Evolutionary conservation across 78 protist genomes (phyloP).

Genomic region (Isochrysis galbana): DNA sequence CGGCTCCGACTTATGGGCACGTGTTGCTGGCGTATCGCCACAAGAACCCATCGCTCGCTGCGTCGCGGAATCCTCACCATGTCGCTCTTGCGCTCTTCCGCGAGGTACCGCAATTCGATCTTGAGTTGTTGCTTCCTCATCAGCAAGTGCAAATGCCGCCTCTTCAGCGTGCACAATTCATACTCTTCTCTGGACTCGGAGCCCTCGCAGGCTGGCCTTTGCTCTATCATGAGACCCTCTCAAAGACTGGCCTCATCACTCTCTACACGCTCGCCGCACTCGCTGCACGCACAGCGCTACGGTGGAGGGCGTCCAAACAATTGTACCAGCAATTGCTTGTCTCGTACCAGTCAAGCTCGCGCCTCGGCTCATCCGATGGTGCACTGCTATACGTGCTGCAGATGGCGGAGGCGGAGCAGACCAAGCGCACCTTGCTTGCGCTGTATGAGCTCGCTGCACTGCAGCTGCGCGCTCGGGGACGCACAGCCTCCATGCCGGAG

Average conservation of each 20-base stretch:
- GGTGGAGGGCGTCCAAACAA: background rate
- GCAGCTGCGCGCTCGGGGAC: background rate
- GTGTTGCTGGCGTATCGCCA: background rate
- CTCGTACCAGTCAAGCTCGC: background rate
- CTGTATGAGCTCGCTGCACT: background rate
- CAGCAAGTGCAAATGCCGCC: background rate
- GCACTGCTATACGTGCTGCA: background rate
- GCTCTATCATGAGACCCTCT: background rate
- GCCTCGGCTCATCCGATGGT: background rate
- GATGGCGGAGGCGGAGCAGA: background rate
- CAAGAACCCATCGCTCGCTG: background rate
- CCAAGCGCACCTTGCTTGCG: background rate
- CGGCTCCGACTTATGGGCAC: background rate
- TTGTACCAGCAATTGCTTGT: conserved; percentile 24
- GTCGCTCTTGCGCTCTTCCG: background rate
- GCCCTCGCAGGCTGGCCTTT: background rate
- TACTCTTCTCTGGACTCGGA: background rate
- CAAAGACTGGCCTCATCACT: background rate
- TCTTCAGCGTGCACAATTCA: background rate
- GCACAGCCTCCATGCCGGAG: background rate
- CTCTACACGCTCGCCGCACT: background rate
- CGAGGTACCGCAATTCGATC: background rate
- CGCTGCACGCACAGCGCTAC: background rate
- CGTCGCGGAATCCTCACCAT: background rate
- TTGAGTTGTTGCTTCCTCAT: background rate